Base-by-base conservation (phyloP, 208 protist species). In the Crithidia sp. region DNA sequence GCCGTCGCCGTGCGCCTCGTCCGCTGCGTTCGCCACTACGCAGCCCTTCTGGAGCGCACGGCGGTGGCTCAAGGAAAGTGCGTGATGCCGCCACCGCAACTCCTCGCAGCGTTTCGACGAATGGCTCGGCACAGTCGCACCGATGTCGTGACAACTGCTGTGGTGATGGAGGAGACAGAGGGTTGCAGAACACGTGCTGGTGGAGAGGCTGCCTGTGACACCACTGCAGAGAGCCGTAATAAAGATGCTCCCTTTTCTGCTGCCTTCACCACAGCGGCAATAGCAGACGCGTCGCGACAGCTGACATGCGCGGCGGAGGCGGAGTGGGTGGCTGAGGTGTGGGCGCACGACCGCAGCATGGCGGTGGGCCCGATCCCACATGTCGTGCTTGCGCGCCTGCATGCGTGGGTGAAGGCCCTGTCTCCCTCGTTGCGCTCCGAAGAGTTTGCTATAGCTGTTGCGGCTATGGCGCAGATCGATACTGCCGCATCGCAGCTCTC, bases 1-100 rank as follows among this genome's bases (percentile, higher is more conserved):
- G 72, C 52, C 3, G 43, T 77, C 16, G 57, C 53, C 4, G 45
- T 71, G 28, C 72, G 65, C 43, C 54, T 77, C 13, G 10, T 71
- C 6, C 63, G 54, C 9, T 53, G 54, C 19, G 19, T 76, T 28
- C 28, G 28, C 28, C 28, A 28, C 28, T 28, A 28, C 28, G 28
- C 28, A 28, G 28, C 28, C 28, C 28, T 28, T 28, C 28, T 28
- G 28, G 28, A 28, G 28, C 28, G 28, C 28, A 28, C 28, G 28
- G 28, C 28, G 28, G 28, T 28, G 28, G 28, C 28, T 28, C 28
- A 28, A 28, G 28, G 1, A 28, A 28, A 28, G 28, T 28, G 28
- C 28, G 28, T 28, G 28, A 28, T 28, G 28, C 28, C 28, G 28
- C 28, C 28, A 28, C 28, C 28, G 37, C 71, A 65, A 19, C 47